phyloP scores from a whole-genome alignment of 73 alveolate genomes.

The Breviolum minutum region DNA sequence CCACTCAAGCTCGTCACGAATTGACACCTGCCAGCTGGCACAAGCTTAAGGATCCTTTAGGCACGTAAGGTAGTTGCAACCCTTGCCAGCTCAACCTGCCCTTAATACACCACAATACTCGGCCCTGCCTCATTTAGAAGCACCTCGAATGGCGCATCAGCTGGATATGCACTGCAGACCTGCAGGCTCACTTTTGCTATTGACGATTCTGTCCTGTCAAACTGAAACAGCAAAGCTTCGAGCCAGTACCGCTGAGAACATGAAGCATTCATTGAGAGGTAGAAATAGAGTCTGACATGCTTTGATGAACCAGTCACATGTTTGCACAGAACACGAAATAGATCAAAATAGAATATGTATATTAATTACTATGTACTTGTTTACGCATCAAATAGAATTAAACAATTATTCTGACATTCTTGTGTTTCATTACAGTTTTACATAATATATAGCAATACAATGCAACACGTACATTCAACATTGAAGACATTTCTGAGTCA shows the following conservation, averaged over 20 bases:
- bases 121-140: constrained; percentile 60
- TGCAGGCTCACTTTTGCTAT: neutral
- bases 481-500: neutral
- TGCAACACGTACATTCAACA: neutral
- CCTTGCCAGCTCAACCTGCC: no score
- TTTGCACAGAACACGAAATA: no score
- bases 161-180: constrained; percentile 90
- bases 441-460: neutral
- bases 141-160: constrained; percentile 74
- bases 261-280: neutral
- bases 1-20: constrained; percentile 15
- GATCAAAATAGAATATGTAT: no score
- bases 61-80: neutral
- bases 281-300: neutral
- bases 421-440: no score
- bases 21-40: constrained; percentile 30
- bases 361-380: no score
- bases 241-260: neutral
- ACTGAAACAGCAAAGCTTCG: neutral
- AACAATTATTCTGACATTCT: no score
- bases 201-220: neutral
- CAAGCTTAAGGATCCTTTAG: neutral
- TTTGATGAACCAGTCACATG: no score
- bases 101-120: no score
- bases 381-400: no score